Percentiles rank a stretch among this genome's conserved stretches.
Evolutionary conservation across 2,329 filamentous ascomycete genomes (phyloP).

Genomic region (Orbilia javanica): DNA sequence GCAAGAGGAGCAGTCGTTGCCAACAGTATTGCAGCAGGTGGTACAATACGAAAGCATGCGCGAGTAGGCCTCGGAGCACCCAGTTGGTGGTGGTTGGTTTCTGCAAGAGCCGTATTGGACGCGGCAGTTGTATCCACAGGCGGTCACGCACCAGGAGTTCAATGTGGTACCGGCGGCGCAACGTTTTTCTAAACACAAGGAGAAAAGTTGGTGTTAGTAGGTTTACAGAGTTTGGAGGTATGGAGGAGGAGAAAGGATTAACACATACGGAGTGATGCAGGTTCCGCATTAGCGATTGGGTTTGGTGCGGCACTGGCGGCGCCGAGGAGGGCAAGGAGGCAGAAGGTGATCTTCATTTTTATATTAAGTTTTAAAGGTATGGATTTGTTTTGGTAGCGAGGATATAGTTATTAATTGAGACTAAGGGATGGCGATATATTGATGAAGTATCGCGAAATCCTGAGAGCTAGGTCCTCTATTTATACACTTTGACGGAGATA

Average conservation of each 20-base stretch:
- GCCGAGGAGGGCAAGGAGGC: constrained; percentile 44
- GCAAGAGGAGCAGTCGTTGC: constrained; percentile 13
- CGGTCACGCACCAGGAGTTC: constrained; percentile 21
- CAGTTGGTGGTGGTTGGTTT: constrained; percentile 9
- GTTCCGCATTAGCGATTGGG: constrained; percentile 21
- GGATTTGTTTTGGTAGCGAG: constrained; percentile 1
- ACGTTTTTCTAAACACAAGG: constrained; percentile 35
- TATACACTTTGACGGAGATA: constrained; percentile 35
- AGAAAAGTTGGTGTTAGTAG: constrained; percentile 6
- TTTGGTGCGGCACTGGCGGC: constrained; percentile 38
- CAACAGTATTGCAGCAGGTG: constrained; percentile 2
- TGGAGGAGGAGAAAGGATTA: no score
- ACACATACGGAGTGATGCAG: constrained; percentile 31
- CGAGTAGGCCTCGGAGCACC: constrained; percentile 31
- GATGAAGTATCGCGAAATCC: constrained; percentile 43
- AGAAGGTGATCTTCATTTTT: constrained; percentile 49
- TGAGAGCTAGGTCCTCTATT: constrained; percentile 32
- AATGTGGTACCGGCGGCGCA: constrained; percentile 20
- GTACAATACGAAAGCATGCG: constrained; percentile 36
- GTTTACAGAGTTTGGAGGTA: not conserved
- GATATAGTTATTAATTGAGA: constrained; percentile 6
- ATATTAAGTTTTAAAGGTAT: not conserved
- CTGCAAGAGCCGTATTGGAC: constrained; percentile 35
- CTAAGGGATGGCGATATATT: constrained; percentile 39
- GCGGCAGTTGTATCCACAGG: constrained; percentile 55